A percentile compares a stretch with the other conserved stretches of the same genome.
These are phyloP conservation scores for Seminavis robusta DNA, from an alignment of 108 stramenopile species.

Conservation along the genomic window DNA sequence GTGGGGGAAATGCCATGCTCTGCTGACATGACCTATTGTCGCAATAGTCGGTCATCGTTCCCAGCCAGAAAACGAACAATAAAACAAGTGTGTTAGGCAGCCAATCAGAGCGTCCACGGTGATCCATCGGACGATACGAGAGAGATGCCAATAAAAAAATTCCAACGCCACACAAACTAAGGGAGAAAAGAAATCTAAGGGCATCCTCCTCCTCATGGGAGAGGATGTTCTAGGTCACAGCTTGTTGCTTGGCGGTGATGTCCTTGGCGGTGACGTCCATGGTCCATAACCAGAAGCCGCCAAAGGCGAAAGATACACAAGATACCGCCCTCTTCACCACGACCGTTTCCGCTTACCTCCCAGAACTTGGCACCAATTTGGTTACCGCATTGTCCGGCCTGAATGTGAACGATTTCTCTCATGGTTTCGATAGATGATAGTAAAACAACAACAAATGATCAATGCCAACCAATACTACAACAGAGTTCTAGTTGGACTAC, in stretches of 20 bases:
- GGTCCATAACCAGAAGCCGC: too few relatives aligned
- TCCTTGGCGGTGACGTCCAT: too few relatives aligned
- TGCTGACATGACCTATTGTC: slow-evolving; percentile 77
- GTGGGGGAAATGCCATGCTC: slow-evolving; percentile 76
- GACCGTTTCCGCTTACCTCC: slow-evolving; percentile 66
- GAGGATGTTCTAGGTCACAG: too few relatives aligned
- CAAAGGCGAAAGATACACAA: too few relatives aligned
- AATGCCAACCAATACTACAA: too few relatives aligned
- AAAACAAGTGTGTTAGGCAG: background rate
- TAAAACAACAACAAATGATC: too few relatives aligned
- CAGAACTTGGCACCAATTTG: slow-evolving; percentile 98
- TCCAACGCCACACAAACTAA: background rate
- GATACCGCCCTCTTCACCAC: too few relatives aligned
- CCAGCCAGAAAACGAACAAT: too few relatives aligned
- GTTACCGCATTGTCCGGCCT: slow-evolving; percentile 97
- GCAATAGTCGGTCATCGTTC: background rate
- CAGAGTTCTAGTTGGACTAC: too few relatives aligned
- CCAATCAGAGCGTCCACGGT: background rate
- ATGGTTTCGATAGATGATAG: too few relatives aligned
- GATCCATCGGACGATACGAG: background rate
- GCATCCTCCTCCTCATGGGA: background rate
- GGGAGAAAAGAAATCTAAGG: background rate
- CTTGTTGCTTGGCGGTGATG: too few relatives aligned
- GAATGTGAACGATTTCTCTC: slow-evolving; percentile 98
- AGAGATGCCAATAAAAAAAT: background rate